Conservation (phyloP, 2,329 filamentous ascomycete species). For the Berkeleyomyces basicola region DNA sequence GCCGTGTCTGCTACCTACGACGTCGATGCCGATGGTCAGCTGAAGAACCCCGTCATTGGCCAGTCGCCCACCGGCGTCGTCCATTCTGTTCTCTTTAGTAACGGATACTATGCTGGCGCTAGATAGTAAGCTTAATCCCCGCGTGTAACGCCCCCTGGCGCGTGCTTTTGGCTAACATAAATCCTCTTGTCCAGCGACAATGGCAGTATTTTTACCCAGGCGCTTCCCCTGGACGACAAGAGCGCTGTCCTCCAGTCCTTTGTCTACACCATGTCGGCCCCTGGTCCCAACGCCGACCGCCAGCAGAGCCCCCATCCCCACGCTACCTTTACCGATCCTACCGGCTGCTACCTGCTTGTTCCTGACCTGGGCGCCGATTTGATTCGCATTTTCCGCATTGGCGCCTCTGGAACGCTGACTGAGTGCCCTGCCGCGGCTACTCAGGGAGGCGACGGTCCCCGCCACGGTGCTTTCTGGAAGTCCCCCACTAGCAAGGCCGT, state of each 20-base stretch:
- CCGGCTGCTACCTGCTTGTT: slow-evolving; percentile 31
- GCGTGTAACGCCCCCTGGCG: too few species aligned
- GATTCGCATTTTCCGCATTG: slow-evolving; percentile 36
- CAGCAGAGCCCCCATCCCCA: slow-evolving; percentile 41
- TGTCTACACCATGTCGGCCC: slow-evolving; percentile 25
- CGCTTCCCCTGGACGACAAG: slow-evolving; percentile 22
- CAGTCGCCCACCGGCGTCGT: slow-evolving; percentile 23
- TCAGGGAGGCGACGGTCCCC: slow-evolving; percentile 32
- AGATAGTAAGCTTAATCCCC: slow-evolving; percentile 25
- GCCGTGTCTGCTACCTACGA: slow-evolving; percentile 17
- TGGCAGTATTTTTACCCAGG: slow-evolving; percentile 28
- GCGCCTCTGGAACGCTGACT: slow-evolving; percentile 29
- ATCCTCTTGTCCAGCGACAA: slow-evolving; percentile 20
- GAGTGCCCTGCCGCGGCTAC: slow-evolving; percentile 28
- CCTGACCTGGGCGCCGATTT: slow-evolving; percentile 39
- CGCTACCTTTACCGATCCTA: slow-evolving; percentile 31
- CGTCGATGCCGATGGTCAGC: slow-evolving; percentile 20
- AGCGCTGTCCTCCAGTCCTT: slow-evolving; percentile 22
- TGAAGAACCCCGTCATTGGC: slow-evolving; percentile 17
- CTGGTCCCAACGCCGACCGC: slow-evolving; percentile 29
- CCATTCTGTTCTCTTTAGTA: slow-evolving; percentile 26
- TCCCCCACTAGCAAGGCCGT: background rate
- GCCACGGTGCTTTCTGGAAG: slow-evolving; percentile 35
- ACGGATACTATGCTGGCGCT: slow-evolving; percentile 26
- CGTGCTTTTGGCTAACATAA: background rate